Evolutionary conservation across 257 asterid genomes (phyloP).

Genomic region (Solanum clarkiae): DNA sequence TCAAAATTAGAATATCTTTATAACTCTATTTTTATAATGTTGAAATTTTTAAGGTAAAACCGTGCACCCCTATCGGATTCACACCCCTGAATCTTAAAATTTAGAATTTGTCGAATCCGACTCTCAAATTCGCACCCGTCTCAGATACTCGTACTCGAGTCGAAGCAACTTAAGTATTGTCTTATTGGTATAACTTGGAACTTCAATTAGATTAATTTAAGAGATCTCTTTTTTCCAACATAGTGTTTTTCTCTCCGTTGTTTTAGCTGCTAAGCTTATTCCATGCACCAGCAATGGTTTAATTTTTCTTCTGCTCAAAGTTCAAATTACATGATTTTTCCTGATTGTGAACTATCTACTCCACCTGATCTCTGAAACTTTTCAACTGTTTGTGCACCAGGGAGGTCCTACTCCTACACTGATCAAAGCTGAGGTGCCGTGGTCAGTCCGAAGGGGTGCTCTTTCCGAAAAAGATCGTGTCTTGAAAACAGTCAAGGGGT

Average conservation of each 20-base stretch:
- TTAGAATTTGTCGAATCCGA: too few relatives aligned
- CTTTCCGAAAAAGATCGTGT: constrained; percentile 13
- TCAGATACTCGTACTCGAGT: too few relatives aligned
- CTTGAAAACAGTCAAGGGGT: constrained; percentile 13
- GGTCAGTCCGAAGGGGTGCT: constrained; percentile 6
- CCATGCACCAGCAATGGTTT: not conserved
- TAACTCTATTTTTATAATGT: too few relatives aligned
- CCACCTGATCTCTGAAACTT: not conserved
- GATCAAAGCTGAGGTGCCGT: constrained; percentile 12
- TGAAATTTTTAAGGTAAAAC: too few relatives aligned
- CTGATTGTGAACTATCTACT: not conserved
- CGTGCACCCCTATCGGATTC: too few relatives aligned
- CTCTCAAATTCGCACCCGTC: too few relatives aligned
- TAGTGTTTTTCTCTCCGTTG: not conserved
- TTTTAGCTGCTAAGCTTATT: not conserved
- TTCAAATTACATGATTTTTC: not conserved
- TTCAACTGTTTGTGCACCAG: constrained; percentile 29
- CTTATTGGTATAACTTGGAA: not conserved
- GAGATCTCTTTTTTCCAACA: not conserved
- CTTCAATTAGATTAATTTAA: not conserved
- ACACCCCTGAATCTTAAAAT: too few relatives aligned
- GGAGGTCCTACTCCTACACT: constrained; percentile 19
- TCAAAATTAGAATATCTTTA: too few relatives aligned
- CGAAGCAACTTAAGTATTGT: not conserved
- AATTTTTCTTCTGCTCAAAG: not conserved